Evolutionary conservation across 768 basidiomycete species (phyloP).

Genomic region (Mycena belliarum): DNA sequence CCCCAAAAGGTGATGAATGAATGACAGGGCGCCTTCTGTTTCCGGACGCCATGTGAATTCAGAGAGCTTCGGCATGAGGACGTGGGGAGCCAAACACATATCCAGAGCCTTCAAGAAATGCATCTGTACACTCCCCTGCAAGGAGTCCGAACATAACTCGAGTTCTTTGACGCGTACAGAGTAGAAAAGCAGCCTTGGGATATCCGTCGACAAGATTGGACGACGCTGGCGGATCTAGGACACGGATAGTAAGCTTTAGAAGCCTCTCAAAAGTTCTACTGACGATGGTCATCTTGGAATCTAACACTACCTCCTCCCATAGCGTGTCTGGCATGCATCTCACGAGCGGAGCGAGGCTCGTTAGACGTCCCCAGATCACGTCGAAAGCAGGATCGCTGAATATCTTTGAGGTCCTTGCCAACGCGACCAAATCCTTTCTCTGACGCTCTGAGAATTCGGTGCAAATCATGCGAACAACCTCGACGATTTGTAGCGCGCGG

Average conservation of each 20-base stretch:
- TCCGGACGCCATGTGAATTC: background rate
- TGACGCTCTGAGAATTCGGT: too few relatives aligned
- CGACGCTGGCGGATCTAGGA: constrained; percentile 5
- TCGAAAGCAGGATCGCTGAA: constrained; percentile 10
- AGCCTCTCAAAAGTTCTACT: background rate
- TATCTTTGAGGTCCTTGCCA: constrained; percentile 2
- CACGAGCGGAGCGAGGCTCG: constrained; percentile 1
- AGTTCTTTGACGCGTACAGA: constrained; percentile 5
- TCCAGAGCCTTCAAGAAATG: constrained; percentile 8
- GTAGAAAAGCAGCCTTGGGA: constrained; percentile 15
- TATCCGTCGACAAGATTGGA: background rate
- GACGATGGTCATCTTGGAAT: background rate
- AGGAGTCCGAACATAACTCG: background rate
- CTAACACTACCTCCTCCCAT: background rate
- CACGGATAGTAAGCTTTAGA: background rate
- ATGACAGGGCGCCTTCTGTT: background rate
- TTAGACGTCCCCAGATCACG: background rate
- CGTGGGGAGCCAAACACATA: background rate
- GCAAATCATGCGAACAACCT: constrained; percentile 16
- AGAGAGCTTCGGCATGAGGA: constrained; percentile 7
- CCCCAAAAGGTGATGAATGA: constrained; percentile 1
- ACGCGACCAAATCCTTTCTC: background rate
- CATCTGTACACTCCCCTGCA: background rate
- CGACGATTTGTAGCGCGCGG: constrained; percentile 3
- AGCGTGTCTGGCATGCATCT: constrained; percentile 18